Percentiles rank a stretch among this genome's conserved stretches.
phyloP scores from a whole-genome alignment of 805 yeast species.

The Nakazawaea populi region DNA sequence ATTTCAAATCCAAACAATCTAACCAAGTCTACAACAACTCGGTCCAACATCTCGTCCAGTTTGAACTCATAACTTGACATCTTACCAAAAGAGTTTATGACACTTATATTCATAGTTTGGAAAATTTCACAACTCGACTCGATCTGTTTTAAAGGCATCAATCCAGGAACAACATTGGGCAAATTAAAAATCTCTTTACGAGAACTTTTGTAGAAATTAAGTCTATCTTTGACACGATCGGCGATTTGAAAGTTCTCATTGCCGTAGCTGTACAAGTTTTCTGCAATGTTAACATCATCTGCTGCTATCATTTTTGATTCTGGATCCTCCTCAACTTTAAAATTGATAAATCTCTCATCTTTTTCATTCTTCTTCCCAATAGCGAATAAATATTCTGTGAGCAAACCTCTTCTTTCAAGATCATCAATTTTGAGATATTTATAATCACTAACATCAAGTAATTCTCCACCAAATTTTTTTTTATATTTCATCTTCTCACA shows the following conservation, averaged over 20 bases:
- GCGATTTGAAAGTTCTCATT: background rate
- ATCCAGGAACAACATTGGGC: constrained; percentile 46
- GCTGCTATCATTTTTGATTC: background rate
- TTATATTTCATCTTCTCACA: constrained; percentile 83
- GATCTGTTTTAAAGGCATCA: constrained; percentile 42
- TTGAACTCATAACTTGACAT: background rate
- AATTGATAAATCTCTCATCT: constrained; percentile 2
- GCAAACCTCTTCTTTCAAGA: constrained; percentile 18
- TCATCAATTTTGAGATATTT: constrained; percentile 33
- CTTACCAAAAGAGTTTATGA: constrained; percentile 15
- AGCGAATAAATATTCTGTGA: constrained; percentile 27
- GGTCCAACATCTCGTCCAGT: constrained; percentile 14
- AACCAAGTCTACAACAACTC: constrained; percentile 32
- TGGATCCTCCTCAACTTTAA: background rate
- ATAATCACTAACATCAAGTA: constrained; percentile 49
- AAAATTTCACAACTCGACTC: background rate
- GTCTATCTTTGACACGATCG: background rate
- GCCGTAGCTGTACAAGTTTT: constrained; percentile 32
- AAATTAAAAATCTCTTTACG: constrained; percentile 12
- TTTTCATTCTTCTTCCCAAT: constrained; percentile 1
- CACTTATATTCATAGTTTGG: background rate
- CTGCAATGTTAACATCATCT: constrained; percentile 21
- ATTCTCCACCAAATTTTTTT: constrained; percentile 69
- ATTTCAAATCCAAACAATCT: background rate
- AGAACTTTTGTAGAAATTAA: background rate